phyloP scores from a whole-genome alignment of 2,329 filamentous ascomycete species.

The Colletotrichum somersetense region DNA sequence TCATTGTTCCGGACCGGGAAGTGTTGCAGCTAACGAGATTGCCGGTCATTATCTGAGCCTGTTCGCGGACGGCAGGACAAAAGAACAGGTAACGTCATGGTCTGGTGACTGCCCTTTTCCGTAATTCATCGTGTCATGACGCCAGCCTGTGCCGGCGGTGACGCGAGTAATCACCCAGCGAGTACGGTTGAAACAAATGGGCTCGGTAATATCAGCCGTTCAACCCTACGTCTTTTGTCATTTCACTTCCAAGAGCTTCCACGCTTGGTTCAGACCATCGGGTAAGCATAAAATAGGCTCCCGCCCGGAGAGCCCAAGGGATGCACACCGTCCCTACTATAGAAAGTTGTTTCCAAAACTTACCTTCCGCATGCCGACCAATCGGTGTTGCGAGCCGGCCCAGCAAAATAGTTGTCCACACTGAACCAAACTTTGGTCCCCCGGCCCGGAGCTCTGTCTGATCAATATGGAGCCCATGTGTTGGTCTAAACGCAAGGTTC shows the following conservation, averaged over 20 bases:
- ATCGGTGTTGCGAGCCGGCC: too few relatives aligned
- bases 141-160: too few relatives aligned
- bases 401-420: neutral
- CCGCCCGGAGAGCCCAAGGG: neutral
- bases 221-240: neutral
- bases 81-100: too few relatives aligned
- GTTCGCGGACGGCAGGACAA: neutral
- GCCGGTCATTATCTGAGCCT: neutral
- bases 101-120: neutral
- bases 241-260: too few relatives aligned
- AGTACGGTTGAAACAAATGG: too few relatives aligned
- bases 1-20: neutral
- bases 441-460: neutral
- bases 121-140: neutral
- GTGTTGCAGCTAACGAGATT: neutral
- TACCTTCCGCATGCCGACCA: neutral
- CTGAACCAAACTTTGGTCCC: neutral
- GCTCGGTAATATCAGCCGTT: too few relatives aligned
- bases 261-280: neutral
- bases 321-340: neutral
- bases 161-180: neutral
- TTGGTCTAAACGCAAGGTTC: neutral
- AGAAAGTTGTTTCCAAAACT: neutral
- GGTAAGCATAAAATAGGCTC: neutral
- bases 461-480: neutral